Base-by-base conservation (phyloP, 768 basidiomycete species). In the Saitozyma podzolica region DNA sequence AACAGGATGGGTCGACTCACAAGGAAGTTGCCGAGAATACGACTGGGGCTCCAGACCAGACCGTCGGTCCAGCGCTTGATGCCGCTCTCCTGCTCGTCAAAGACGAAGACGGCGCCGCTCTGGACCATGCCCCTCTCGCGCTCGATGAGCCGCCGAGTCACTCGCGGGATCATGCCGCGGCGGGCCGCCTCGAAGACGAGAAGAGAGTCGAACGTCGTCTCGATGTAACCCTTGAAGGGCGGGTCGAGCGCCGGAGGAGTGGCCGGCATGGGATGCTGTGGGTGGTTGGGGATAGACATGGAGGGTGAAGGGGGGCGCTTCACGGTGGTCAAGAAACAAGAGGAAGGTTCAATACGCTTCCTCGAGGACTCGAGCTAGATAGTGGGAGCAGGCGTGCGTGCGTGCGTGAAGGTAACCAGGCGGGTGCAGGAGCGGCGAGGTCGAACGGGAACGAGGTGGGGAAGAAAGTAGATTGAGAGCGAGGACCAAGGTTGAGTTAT, bases 21-120 rank as follows among this genome's bases (percentile, higher is more conserved):
- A 70, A 98, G 83, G 76, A 96, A 98, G 79, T 97, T 97, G 71
- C 91, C 91, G 62, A 96, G 82, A 66, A 96, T 96, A 61, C 94
- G 84, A 67, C 88, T 89, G 0, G 94, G 94, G 68, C 89, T 90
- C 94, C 94, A 96, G 77, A 89, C 89, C 77, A 90, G 88, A n/a
- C 93, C 92, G 80, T 98, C 94, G 1, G 94, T 98, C 78, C 93
- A 96, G 50, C 94, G 85, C 82, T 94, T 95, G 82, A 98, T 98
- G 37, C 93, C 92, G 73, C 90, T 92, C 81, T 95, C 92, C 72
- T 92, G 89, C 82, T 96, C 94, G 79, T 98, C 92, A 75, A 96
- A 98, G 67, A 96, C 94, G 72, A 97, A 98, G 10, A 98, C 92
- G 8, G 89, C 90, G 60, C 94, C 94, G 7, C 88, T 90, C 16